phyloP scores from a whole-genome alignment of 805 yeast species.

The Brettanomyces sp. region DNA sequence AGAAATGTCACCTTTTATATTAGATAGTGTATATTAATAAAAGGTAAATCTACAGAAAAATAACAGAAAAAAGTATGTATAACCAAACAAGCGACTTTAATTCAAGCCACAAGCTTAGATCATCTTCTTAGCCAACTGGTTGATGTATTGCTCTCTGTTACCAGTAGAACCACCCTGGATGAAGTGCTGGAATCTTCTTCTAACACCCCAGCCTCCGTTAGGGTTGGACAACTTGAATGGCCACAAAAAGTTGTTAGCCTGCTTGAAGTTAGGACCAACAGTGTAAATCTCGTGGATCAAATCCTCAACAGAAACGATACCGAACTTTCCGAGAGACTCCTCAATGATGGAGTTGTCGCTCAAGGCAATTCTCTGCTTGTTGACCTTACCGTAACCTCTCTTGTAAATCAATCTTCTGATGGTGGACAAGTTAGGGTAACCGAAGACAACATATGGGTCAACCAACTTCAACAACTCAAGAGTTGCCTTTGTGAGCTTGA shows the following conservation, averaged over 20 bases:
- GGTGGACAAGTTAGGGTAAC: conserved; percentile 92
- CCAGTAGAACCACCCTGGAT: conserved; percentile 98
- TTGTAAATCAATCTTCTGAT: conserved; percentile 89
- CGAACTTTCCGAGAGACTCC: conserved; percentile 83
- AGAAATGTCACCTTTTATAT: not conserved
- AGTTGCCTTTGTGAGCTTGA: conserved; percentile 93
- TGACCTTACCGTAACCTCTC: conserved; percentile 96
- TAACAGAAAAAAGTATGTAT: not conserved
- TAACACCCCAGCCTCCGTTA: conserved; percentile 95
- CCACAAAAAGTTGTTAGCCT: conserved; percentile 97
- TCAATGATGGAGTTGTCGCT: conserved; percentile 84
- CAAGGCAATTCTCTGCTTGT: conserved; percentile 90
- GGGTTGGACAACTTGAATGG: conserved; percentile 97
- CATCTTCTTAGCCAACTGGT: conserved; percentile 89
- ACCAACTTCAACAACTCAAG: conserved; percentile 84
- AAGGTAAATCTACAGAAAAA: no score
- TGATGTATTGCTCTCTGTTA: conserved; percentile 95
- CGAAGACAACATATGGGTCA: conserved; percentile 95
- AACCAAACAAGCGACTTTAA: not conserved
- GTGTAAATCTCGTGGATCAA: conserved; percentile 93
- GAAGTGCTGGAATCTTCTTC: conserved; percentile 94
- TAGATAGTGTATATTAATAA: not conserved
- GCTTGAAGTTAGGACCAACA: conserved; percentile 98
- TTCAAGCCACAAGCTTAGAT: conserved; percentile 43
- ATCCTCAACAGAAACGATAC: conserved; percentile 86